A percentile compares a stretch with the other conserved stretches of the same genome.
Conservation (phyloP, 495 filamentous ascomycete genomes). For the Amniculicola lignicola region DNA sequence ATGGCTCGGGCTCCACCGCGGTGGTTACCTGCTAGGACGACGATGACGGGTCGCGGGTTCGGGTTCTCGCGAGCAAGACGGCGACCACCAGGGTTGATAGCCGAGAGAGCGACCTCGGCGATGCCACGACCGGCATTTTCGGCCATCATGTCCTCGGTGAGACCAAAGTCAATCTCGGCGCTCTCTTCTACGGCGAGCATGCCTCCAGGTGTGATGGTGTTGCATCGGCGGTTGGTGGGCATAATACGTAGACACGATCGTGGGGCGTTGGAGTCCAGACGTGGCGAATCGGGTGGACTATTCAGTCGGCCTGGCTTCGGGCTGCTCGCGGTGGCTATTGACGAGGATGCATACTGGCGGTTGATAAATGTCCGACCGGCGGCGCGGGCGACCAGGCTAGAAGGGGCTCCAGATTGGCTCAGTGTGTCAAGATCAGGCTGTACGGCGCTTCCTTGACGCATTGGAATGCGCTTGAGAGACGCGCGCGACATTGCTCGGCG, state of each 20-base stretch:
- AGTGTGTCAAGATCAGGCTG: constrained; percentile 22
- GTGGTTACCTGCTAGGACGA: constrained; percentile 85
- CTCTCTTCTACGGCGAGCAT: constrained; percentile 89
- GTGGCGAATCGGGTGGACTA: constrained; percentile 28
- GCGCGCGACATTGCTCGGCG: constrained; percentile 53
- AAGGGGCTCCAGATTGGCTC: constrained; percentile 20
- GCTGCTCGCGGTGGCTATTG: constrained; percentile 29
- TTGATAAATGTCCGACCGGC: constrained; percentile 19
- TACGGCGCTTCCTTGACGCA: constrained; percentile 36
- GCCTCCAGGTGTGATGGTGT: constrained; percentile 76
- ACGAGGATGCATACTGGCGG: constrained; percentile 29
- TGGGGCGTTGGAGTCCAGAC: constrained; percentile 7
- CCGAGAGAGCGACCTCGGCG: constrained; percentile 71
- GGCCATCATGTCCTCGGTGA: constrained; percentile 84
- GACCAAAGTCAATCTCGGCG: constrained; percentile 74
- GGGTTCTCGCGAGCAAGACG: constrained; percentile 42
- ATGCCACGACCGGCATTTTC: constrained; percentile 89
- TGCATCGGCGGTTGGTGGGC: constrained; percentile 67
- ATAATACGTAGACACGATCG: constrained; percentile 46
- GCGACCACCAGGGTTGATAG: constrained; percentile 45
- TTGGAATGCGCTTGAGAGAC: constrained; percentile 46
- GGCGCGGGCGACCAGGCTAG: constrained; percentile 14
- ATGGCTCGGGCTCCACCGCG: constrained; percentile 79
- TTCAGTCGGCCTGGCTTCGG: constrained; percentile 21
- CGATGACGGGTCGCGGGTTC: constrained; percentile 60